Evolutionary conservation across 176 grass and related monocot genomes (phyloP), one percentile per base, ranked within the genome.

Genomic region (Triticum turgidum): DNA sequence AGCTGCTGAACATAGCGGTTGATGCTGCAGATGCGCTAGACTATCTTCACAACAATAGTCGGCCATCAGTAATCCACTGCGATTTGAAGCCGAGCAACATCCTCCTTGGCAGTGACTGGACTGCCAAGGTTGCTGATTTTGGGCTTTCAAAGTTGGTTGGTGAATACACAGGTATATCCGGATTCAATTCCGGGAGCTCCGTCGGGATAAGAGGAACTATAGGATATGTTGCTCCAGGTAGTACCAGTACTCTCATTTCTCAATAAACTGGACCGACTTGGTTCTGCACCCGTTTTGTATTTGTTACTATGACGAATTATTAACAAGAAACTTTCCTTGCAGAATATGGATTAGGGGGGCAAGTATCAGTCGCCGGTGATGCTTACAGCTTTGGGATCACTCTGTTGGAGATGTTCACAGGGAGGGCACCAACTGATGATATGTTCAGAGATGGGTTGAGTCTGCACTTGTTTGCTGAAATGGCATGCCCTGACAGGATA

Each of bases 81-180:
- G 82, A 86, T 86, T 35, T 91, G 49, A 91, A 91, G 77, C 86
- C 86, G n/a, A 85, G 4, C 72, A 91, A 88, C 27, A 81, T 91
- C 73, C 82, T 88, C 73, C 86, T 88, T 69, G 83, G 8, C 49
- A 33, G 45, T 24, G 90, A 88, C 29, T 85, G 86, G 82, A 65
- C 37, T 45, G 90, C 86, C 81, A 76, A 82, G 82, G 82, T 91
- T 27, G 82, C 82, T 0, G 82, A 88, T 70, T 85, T 85, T 73
- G 90, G 90, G 0, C 37, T 91, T 47, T 24, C 78, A 17, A 85
- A 88, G 11, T 35, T 91, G 18, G 12, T 83, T 42, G 82, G 38
- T 54, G 76, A 84, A 11, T 58, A 32, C 7, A 84, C n/a, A 7
- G 10, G 65, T 7, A 0, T 37, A 69, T 47, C 38, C 2, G 3